Base-by-base conservation (phyloP, 352 stramenopile genomes). In the Phytophthora rubi region DNA sequence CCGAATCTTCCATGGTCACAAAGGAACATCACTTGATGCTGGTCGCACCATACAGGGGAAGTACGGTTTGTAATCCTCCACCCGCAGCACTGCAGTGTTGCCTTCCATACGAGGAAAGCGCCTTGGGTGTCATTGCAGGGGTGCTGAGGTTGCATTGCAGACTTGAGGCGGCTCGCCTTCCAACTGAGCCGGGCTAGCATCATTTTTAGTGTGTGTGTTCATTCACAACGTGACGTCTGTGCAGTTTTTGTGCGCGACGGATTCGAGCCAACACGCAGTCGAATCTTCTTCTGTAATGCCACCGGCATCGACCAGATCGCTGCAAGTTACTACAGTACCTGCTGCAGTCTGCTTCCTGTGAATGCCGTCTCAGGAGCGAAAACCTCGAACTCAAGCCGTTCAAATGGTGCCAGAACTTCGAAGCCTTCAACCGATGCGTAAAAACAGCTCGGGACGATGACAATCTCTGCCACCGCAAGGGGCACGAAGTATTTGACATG, bases 151-250 rank as follows among this genome's bases (percentile, higher is more conserved):
- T 42, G 35, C 35, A 18, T 18, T 9, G 39, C 39, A 48, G 39
- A 21, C n/a, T 16, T 48, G 39, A 48, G 39, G n/a, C 35, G 35
- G 35, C 35, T 42, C 35, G 35, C 10, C 35, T 4, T 48, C 39
- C 39, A 18, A 16, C 15, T 52, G 37, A 62, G 55, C 39, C 55
- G 37, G 59, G 48, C 59, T 33, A 59, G 49, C 37, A 35, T 6
- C 33, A 60, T 66, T 28, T 61, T 44, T 33, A 65, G 37, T 60
- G 49, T 49, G 30, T 37, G 60, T 67, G 60, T 67, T 67, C n/a
- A 39, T 39, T 23, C 53, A 44, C 39, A 53, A 53, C 55, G 16
- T 53, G 55, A 45, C 39, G 55, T 30, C 23, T n/a, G 37, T 7
- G 13, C 35, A 10, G 39, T 53, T 32, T 28, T 26, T 32, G 18